Evolutionary conservation across 208 protist species (phyloP).

Genomic region (Trypanosoma mega): DNA sequence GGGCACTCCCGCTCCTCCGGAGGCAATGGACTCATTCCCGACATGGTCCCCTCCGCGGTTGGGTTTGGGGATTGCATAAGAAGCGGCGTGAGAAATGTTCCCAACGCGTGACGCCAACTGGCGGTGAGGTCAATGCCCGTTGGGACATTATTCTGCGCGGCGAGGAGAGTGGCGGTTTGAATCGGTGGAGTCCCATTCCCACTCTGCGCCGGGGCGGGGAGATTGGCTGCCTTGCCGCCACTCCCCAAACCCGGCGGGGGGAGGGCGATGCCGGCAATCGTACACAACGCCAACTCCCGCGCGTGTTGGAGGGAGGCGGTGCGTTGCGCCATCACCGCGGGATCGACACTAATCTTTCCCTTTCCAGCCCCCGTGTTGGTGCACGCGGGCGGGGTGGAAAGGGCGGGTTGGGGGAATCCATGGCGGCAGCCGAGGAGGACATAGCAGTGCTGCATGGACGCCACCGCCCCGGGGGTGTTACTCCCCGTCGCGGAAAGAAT

Average conservation of each 20-base stretch:
- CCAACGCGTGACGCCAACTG: background rate
- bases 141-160: background rate
- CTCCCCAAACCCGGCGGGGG: background rate
- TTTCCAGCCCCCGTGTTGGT: background rate
- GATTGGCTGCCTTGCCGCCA: background rate
- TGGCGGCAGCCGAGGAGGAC: slow-evolving; percentile 24
- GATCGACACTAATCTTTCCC: background rate
- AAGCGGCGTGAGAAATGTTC: background rate
- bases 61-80: background rate
- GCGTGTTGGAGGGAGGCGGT: slow-evolving; percentile 3
- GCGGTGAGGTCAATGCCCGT: background rate
- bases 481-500: too few species aligned
- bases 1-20: background rate
- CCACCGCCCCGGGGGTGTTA: background rate
- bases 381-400: background rate
- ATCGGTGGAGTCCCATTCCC: too few species aligned
- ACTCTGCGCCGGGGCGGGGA: background rate
- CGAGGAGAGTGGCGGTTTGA: background rate
- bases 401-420: background rate
- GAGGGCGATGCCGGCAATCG: background rate
- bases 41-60: background rate
- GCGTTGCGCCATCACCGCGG: background rate
- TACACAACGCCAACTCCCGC: background rate
- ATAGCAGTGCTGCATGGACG: slow-evolving; percentile 13
- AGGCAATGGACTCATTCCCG: background rate